Conservation (phyloP, 345 rosid species). For the Eucalyptus virginea region DNA sequence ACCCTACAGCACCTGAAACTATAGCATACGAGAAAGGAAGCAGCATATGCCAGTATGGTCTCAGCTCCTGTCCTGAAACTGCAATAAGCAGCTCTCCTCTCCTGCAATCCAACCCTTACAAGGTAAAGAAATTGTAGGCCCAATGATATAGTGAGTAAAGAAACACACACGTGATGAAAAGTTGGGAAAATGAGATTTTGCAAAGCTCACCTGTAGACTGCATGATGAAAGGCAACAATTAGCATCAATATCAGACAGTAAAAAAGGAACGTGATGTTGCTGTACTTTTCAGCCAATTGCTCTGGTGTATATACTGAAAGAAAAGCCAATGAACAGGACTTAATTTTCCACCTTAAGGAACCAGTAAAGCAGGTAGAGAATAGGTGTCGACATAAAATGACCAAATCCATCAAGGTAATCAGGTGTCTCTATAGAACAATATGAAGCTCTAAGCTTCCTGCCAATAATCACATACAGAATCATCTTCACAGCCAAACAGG, state of each 20-base stretch:
- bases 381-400: neutral
- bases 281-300: slow-evolving; percentile 91
- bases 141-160: neutral
- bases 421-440: neutral
- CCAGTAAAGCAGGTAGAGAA: neutral
- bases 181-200: neutral
- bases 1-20: slow-evolving; percentile 97
- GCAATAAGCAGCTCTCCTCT: slow-evolving; percentile 75
- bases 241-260: slow-evolving; percentile 69
- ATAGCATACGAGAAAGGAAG: slow-evolving; percentile 96
- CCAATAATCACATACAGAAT: neutral
- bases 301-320: slow-evolving; percentile 89
- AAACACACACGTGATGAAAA: neutral
- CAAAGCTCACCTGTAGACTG: slow-evolving; percentile 54
- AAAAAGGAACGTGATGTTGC: slow-evolving; percentile 70
- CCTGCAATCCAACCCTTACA: slow-evolving; percentile 21
- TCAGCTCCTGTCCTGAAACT: slow-evolving; percentile 60
- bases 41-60: slow-evolving; percentile 74
- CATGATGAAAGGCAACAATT: slow-evolving; percentile 63
- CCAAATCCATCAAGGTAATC: neutral
- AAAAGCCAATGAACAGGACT: neutral
- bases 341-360: neutral
- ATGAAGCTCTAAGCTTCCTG: neutral
- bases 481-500: neutral
- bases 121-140: neutral